These are phyloP conservation scores for Pyricularia sp. DNA, from an alignment of 2,329 filamentous ascomycete species.

Conservation along the genomic window DNA sequence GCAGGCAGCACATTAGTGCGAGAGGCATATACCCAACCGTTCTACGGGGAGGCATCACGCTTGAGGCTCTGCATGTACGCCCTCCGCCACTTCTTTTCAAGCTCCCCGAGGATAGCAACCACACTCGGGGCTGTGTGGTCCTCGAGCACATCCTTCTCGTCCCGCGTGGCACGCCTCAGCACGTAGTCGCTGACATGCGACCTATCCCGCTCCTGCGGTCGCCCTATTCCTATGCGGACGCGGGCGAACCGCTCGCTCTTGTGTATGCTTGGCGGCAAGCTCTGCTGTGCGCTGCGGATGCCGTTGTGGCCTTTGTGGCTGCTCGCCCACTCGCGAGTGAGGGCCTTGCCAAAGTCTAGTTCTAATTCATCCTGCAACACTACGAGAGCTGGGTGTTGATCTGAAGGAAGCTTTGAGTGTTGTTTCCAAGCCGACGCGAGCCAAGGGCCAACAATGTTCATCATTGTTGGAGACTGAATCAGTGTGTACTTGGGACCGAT, in stretches of 20 bases:
- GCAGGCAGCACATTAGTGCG: not conserved
- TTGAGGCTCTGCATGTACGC: not conserved
- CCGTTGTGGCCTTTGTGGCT: conserved; percentile 69
- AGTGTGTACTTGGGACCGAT: conserved; percentile 49
- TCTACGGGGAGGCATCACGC: not conserved
- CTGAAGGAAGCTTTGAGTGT: conserved; percentile 18
- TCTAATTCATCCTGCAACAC: conserved; percentile 89
- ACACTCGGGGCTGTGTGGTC: conserved; percentile 42
- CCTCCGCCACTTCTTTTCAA: conserved; percentile 28
- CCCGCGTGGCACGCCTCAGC: conserved; percentile 52
- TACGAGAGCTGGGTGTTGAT: conserved; percentile 44
- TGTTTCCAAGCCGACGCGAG: conserved; percentile 52
- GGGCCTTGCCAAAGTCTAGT: conserved; percentile 56
- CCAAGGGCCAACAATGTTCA: conserved; percentile 77
- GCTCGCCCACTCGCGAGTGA: conserved; percentile 49
- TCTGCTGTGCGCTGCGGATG: conserved; percentile 54
- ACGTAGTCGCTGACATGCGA: conserved; percentile 69
- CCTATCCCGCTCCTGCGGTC: conserved; percentile 60
- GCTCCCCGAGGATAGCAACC: conserved; percentile 35
- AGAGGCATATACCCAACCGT: not conserved
- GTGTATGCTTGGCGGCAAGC: conserved; percentile 25
- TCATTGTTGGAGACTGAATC: conserved; percentile 65
- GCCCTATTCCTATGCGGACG: conserved; percentile 80
- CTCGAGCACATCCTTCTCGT: conserved; percentile 42
- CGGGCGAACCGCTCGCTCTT: conserved; percentile 33